Conservation (phyloP, 2,329 filamentous ascomycete species). For the Gaeumannomyces tritici region DNA sequence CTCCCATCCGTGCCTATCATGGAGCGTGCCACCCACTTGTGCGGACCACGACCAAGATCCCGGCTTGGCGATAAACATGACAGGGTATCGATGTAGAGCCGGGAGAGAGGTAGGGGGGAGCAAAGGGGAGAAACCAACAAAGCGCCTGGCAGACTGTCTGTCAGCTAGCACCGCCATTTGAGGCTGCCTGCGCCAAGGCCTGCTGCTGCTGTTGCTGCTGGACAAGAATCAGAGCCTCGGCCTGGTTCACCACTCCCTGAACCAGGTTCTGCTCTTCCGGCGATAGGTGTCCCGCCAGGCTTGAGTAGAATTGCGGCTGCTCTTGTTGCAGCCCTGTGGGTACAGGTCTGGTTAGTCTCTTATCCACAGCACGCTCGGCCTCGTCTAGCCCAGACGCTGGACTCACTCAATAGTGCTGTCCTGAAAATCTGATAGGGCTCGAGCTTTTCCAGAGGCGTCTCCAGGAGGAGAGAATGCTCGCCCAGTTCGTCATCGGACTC, state of each 20-base stretch:
- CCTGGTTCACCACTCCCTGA: constrained; percentile 66
- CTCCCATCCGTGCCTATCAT: no score
- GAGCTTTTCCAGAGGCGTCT: constrained; percentile 87
- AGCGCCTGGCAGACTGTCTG: not conserved
- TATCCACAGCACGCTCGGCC: not conserved
- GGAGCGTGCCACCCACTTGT: no score
- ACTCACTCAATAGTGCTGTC: constrained; percentile 70
- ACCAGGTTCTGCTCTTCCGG: constrained; percentile 75
- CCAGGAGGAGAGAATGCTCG: constrained; percentile 84
- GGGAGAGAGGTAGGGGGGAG: no score
- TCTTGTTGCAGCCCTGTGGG: constrained; percentile 72
- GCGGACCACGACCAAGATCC: no score
- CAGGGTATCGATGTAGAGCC: no score
- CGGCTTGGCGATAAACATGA: no score
- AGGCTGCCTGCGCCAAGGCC: constrained; percentile 13
- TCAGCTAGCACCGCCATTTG: constrained; percentile 11
- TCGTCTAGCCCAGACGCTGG: no score
- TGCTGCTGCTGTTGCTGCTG: constrained; percentile 23
- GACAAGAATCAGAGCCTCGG: constrained; percentile 38
- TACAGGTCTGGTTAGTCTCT: constrained; percentile 16
- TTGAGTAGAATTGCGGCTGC: constrained; percentile 80
- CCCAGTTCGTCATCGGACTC: constrained; percentile 81
- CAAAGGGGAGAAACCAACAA: no score
- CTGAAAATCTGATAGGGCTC: constrained; percentile 92
- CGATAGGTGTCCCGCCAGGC: constrained; percentile 67